Conservation (phyloP, 2,329 filamentous ascomycete genomes). For the Cladosporium cucumerinum region DNA sequence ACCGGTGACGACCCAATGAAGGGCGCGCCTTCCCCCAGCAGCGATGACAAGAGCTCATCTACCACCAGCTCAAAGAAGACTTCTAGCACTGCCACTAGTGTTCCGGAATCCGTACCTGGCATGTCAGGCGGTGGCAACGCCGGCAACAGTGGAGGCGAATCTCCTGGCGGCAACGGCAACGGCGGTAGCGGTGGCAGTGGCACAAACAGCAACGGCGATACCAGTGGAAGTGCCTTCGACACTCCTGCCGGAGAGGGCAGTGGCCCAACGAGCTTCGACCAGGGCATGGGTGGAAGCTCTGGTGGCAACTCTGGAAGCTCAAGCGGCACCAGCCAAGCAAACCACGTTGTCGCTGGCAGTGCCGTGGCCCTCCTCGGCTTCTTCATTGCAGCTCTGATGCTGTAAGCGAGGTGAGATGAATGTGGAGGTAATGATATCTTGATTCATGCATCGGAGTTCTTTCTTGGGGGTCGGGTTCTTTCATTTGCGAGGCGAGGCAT, state of each 20-base stretch:
- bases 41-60: constrained; percentile 27
- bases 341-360: constrained; percentile 35
- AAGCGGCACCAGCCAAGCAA: constrained; percentile 27
- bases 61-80: constrained; percentile 22
- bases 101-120: constrained; percentile 54
- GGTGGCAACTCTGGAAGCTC: constrained; percentile 22
- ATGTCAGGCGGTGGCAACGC: constrained; percentile 43
- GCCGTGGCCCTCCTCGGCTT: constrained; percentile 38
- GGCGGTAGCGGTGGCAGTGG: constrained; percentile 33
- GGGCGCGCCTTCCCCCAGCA: constrained; percentile 15
- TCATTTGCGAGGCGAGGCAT: constrained; percentile 15
- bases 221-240: constrained; percentile 20
- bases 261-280: constrained; percentile 26
- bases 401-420: constrained; percentile 22
- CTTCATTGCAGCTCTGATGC: constrained; percentile 36
- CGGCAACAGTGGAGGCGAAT: constrained; percentile 23
- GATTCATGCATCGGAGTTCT: constrained; percentile 1
- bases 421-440: constrained; percentile 4
- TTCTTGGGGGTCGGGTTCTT: constrained; percentile 7
- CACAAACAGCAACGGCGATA: constrained; percentile 19
- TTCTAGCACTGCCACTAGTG: constrained; percentile 24
- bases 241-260: constrained; percentile 22
- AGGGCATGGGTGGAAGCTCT: constrained; percentile 22
- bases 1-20: constrained; percentile 67
- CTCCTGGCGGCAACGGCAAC: constrained; percentile 7